Conservation (phyloP, 768 basidiomycete species). For the Agaricus sinodeliciosus region DNA sequence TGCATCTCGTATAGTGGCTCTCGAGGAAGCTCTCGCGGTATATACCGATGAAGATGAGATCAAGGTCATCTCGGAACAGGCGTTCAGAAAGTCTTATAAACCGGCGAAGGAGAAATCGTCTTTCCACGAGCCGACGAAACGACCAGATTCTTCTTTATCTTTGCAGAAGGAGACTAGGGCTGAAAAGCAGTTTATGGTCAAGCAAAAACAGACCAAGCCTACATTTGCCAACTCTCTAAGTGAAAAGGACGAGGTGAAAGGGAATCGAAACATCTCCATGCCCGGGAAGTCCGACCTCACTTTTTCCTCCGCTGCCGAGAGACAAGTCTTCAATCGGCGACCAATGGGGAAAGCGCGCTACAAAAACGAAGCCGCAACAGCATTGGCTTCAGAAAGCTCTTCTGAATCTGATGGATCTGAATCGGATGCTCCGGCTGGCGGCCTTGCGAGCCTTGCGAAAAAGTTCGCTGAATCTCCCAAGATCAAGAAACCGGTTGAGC, state of each 20-base stretch:
- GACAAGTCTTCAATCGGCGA: constrained; percentile 5
- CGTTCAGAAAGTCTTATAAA: background rate
- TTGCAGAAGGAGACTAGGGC: background rate
- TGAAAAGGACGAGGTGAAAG: constrained; percentile 17
- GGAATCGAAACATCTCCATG: constrained; percentile 1
- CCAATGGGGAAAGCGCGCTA: constrained; percentile 9
- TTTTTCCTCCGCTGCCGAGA: background rate
- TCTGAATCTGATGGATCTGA: constrained; percentile 42
- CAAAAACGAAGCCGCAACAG: constrained; percentile 24
- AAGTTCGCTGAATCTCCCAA: constrained; percentile 57
- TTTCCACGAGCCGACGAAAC: constrained; percentile 3
- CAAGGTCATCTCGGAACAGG: constrained; percentile 35
- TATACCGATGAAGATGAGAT: constrained; percentile 65
- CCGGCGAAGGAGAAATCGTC: constrained; percentile 2
- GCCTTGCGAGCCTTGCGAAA: constrained; percentile 43
- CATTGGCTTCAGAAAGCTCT: constrained; percentile 16
- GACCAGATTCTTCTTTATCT: constrained; percentile 6
- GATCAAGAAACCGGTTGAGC: constrained; percentile 48
- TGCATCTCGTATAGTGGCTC: constrained; percentile 48
- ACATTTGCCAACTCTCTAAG: constrained; percentile 18
- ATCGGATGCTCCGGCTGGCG: constrained; percentile 41
- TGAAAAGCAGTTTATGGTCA: background rate
- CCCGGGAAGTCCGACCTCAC: background rate
- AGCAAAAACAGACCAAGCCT: constrained; percentile 8
- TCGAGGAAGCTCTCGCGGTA: constrained; percentile 59